Evolutionary conservation across 352 stramenopile species (phyloP).

Genomic region (Globisporangium middletonii): DNA sequence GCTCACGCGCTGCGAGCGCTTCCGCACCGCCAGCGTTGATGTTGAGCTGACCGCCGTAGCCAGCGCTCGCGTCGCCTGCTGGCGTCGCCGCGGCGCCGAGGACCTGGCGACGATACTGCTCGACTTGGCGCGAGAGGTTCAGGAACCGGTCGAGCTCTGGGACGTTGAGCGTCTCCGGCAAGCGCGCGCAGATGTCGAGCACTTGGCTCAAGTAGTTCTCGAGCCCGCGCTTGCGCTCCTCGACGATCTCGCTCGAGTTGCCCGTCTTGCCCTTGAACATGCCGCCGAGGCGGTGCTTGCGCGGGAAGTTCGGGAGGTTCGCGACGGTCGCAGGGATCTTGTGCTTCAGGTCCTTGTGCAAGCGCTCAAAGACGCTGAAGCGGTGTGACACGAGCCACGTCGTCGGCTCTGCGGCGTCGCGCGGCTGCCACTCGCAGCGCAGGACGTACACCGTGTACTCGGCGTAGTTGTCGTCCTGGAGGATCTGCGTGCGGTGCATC

Average conservation of each 20-base stretch:
- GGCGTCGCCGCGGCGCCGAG: slow-evolving; percentile 18
- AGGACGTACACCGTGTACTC: slow-evolving; percentile 89
- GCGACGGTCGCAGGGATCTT: slow-evolving; percentile 65
- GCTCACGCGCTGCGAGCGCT: slow-evolving; percentile 71
- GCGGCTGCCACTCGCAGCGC: slow-evolving; percentile 77
- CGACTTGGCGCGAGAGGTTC: slow-evolving; percentile 80
- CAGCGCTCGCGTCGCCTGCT: slow-evolving; percentile 7
- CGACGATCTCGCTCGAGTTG: slow-evolving; percentile 82
- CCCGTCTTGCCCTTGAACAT: slow-evolving; percentile 82
- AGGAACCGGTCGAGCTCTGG: slow-evolving; percentile 84
- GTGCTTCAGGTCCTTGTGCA: slow-evolving; percentile 73
- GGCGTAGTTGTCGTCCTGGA: slow-evolving; percentile 87
- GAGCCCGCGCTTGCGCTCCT: slow-evolving; percentile 76
- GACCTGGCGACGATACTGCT: slow-evolving; percentile 78
- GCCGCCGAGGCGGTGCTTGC: slow-evolving; percentile 80
- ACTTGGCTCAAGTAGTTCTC: slow-evolving; percentile 83
- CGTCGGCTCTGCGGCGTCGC: slow-evolving; percentile 41
- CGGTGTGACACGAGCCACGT: slow-evolving; percentile 70
- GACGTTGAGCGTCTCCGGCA: slow-evolving; percentile 76
- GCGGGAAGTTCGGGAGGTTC: slow-evolving; percentile 61
- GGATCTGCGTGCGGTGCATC: slow-evolving; percentile 80
- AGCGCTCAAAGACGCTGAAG: slow-evolving; percentile 63
- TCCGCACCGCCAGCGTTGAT: slow-evolving; percentile 68
- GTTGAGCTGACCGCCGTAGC: slow-evolving; percentile 40
- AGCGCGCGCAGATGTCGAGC: slow-evolving; percentile 72